phyloP scores from a whole-genome alignment of 2,329 filamentous ascomycete genomes.

The Calonectria fujianensis region DNA sequence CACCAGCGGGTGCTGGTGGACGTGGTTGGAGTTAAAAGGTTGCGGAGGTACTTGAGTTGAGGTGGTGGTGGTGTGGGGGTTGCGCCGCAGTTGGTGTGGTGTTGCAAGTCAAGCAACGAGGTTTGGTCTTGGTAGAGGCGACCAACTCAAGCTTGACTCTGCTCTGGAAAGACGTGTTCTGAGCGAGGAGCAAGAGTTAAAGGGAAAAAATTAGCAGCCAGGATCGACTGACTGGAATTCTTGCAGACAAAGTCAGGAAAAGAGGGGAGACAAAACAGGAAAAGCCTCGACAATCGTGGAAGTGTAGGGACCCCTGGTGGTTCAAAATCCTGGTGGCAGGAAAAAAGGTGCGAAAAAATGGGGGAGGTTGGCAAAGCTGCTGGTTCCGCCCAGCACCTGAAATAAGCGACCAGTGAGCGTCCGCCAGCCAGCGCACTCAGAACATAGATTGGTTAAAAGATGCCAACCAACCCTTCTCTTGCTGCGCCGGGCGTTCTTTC shows the following conservation, averaged over 20 bases:
- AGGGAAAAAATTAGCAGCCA: constrained; percentile 22
- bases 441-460: constrained; percentile 22
- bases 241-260: constrained; percentile 24
- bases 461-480: constrained; percentile 27
- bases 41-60: constrained; percentile 30
- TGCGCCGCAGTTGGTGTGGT: constrained; percentile 46
- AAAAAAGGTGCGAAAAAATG: constrained; percentile 47
- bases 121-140: constrained; percentile 36
- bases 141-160: constrained; percentile 34
- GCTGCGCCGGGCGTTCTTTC: neutral
- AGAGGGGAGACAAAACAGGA: constrained; percentile 31
- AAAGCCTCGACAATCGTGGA: constrained; percentile 35
- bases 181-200: neutral
- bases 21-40: constrained; percentile 36
- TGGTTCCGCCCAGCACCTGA: constrained; percentile 47
- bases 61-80: constrained; percentile 44
- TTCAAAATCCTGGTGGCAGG: constrained; percentile 59
- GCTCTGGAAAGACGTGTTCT: constrained; percentile 6
- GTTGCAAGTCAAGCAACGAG: constrained; percentile 38
- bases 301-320: constrained; percentile 53
- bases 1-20: constrained; percentile 64
- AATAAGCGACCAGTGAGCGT: constrained; percentile 44
- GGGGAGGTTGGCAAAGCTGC: constrained; percentile 50
- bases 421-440: constrained; percentile 39
- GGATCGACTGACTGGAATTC: constrained; percentile 34